Conservation (phyloP, 164 flowering plant genomes). For the Cinnamomum micranthum region DNA sequence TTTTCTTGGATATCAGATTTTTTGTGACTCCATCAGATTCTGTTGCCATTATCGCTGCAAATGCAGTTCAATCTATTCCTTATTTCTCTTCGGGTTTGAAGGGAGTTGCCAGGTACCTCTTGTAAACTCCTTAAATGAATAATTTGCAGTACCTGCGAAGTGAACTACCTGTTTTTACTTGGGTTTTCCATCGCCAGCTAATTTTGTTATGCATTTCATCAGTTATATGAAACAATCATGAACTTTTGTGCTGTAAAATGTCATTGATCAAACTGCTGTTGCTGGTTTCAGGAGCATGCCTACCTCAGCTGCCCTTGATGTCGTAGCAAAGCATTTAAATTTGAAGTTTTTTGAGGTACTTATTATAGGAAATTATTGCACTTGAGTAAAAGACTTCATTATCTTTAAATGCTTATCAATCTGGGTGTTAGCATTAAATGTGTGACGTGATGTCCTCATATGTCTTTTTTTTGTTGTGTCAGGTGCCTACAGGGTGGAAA, state of each 20-base stretch:
- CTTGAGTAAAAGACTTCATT: background rate
- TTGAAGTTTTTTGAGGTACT: conserved; percentile 91
- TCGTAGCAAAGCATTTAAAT: conserved; percentile 79
- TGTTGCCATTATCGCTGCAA: conserved; percentile 98
- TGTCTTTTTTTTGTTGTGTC: conserved; percentile 5
- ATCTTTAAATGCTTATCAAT: background rate
- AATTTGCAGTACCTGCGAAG: background rate
- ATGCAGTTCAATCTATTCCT: conserved; percentile 94
- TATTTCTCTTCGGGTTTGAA: conserved; percentile 86
- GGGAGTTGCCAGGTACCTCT: conserved; percentile 90
- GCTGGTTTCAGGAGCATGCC: conserved; percentile 93
- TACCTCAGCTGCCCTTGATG: conserved; percentile 99
- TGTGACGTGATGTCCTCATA: background rate
- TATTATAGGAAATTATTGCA: background rate
- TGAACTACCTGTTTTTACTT: background rate
- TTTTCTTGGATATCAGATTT: conserved; percentile 49
- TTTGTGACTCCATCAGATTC: conserved; percentile 99
- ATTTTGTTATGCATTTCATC: background rate
- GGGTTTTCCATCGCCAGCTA: background rate
- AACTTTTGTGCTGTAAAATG: background rate
- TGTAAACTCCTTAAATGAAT: background rate
- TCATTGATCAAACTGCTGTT: conserved; percentile 3
- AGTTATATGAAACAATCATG: too few species aligned
- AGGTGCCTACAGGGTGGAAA: conserved; percentile 99
- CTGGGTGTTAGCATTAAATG: conserved; percentile 1